Percentiles rank a stretch among this genome's conserved stretches.
Evolutionary conservation across 2,329 filamentous ascomycete species (phyloP).

Genomic region (Alternaria alternata): DNA sequence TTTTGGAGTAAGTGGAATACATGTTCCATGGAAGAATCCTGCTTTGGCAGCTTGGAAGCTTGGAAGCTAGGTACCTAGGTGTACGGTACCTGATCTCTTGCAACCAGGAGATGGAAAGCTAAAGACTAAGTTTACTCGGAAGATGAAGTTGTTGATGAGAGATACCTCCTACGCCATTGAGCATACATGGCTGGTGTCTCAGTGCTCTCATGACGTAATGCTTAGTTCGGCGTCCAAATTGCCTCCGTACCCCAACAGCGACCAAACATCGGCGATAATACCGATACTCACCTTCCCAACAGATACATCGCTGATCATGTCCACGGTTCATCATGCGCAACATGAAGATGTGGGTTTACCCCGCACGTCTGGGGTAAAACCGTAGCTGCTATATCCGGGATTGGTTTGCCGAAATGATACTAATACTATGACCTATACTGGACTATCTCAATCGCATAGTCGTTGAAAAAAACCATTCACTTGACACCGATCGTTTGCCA

Average conservation of each 20-base stretch:
- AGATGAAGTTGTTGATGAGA: slow-evolving; percentile 76
- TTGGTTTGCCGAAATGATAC: neutral
- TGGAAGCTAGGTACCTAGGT: too few species aligned
- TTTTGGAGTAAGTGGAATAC: neutral
- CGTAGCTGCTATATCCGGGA: slow-evolving; percentile 4
- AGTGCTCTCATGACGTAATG: slow-evolving; percentile 48
- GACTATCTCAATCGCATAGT: neutral
- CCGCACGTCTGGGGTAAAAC: slow-evolving; percentile 7
- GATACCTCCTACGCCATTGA: neutral
- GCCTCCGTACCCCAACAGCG: neutral
- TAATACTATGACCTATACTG: neutral
- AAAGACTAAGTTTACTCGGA: slow-evolving; percentile 82
- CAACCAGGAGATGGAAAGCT: neutral
- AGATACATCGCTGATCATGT: neutral
- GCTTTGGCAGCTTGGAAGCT: neutral
- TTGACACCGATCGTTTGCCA: neutral
- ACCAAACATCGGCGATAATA: slow-evolving; percentile 1
- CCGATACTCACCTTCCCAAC: neutral
- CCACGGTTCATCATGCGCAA: neutral
- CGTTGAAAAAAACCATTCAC: neutral
- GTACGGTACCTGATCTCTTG: neutral
- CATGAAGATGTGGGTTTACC: slow-evolving; percentile 4
- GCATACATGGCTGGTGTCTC: slow-evolving; percentile 47
- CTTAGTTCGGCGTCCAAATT: neutral
- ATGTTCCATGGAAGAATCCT: neutral